Evolutionary conservation across 108 stramenopile genomes (phyloP), one percentile per base, ranked within the genome.

Genomic region (Nannochloropsis gaditana): DNA sequence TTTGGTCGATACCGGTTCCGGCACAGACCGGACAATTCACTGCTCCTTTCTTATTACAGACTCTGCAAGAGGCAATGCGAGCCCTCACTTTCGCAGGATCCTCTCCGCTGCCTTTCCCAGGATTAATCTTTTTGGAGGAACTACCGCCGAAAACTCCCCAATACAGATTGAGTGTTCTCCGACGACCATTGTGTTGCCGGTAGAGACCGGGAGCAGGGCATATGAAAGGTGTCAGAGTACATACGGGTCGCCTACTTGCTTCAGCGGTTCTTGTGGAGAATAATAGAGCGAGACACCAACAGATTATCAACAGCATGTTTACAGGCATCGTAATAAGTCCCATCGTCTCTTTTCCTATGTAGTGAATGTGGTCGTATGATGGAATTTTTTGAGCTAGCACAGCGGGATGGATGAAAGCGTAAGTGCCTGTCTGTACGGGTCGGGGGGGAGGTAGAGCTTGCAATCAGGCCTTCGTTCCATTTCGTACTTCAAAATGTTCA

Each of bases 1-100:
- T 73, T n/a, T 73, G 15, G n/a, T 73, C 59, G 59, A 73, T 73
- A 73, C 59, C 59, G 19, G 59, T 73, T 15, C 59, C 59, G 15
- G 59, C 59, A 73, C 59, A 73, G n/a, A n/a, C n/a, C 19, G 59
- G 59, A n/a, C 59, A 73, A 73, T 73, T n/a, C 19, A 73, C n/a
- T n/a, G 59, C 59, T 15, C 59, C 59, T 73, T 73, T 73, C 59
- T 8, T 73, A 73, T 73, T 73, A n/a, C 59, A 73, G 59, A 73
- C 59, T n/a, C n/a, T 73, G 59, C 59, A 73, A 3, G 59, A 73
- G n/a, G 59, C 2, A n/a, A 73, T 73, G 59, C 59, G 59, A n/a
- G 59, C 59, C 59, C n/a, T 73, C 19, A 73, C 59, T 8, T 73
- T 73, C n/a, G 15, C n/a, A n/a, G 6, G 3, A n/a, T 73, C 59